phyloP scores from a whole-genome alignment of 2,329 filamentous ascomycete species.

The Pseudogymnoascus sp. region DNA sequence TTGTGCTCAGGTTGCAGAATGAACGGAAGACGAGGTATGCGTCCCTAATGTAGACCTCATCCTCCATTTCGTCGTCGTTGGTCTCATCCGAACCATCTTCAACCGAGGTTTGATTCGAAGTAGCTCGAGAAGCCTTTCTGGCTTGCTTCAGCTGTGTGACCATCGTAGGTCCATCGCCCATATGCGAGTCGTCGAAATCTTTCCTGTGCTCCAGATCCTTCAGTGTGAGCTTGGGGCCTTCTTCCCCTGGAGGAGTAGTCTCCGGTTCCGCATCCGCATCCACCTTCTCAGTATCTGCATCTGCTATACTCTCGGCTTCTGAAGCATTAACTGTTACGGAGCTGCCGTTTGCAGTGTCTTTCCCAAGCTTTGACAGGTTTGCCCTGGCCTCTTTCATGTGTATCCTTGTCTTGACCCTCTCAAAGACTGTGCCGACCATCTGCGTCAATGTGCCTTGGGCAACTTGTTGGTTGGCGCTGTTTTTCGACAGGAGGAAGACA shows the following conservation, averaged over 20 bases:
- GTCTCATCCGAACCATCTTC: slow-evolving; percentile 50
- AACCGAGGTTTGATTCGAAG: slow-evolving; percentile 46
- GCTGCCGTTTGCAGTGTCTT: slow-evolving; percentile 25
- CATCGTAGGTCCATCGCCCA: slow-evolving; percentile 61
- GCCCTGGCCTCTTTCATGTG: slow-evolving; percentile 78
- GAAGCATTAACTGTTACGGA: slow-evolving; percentile 27
- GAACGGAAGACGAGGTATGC: slow-evolving; percentile 95
- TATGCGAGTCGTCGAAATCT: slow-evolving; percentile 57
- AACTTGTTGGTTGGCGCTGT: slow-evolving; percentile 89
- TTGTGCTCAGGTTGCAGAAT: slow-evolving; percentile 95
- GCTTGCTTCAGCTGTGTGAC: slow-evolving; percentile 52
- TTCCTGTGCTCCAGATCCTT: slow-evolving; percentile 62
- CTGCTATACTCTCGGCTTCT: slow-evolving; percentile 20
- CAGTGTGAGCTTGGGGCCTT: slow-evolving; percentile 51
- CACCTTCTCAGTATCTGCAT: slow-evolving; percentile 17
- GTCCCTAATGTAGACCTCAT: slow-evolving; percentile 95
- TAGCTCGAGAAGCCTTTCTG: slow-evolving; percentile 37
- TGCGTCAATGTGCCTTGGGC: slow-evolving; percentile 95
- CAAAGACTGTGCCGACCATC: slow-evolving; percentile 98
- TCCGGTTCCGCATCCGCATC: slow-evolving; percentile 18
- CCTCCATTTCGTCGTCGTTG: slow-evolving; percentile 63
- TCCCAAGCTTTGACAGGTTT: slow-evolving; percentile 34
- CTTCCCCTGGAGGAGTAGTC: slow-evolving; percentile 27
- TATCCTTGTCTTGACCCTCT: slow-evolving; percentile 79
- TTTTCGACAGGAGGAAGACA: slow-evolving; percentile 93